A percentile compares a stretch with the other conserved stretches of the same genome.
Conservation (phyloP, 2,329 filamentous ascomycete species). For the Paraphaeosphaeria minitans region DNA sequence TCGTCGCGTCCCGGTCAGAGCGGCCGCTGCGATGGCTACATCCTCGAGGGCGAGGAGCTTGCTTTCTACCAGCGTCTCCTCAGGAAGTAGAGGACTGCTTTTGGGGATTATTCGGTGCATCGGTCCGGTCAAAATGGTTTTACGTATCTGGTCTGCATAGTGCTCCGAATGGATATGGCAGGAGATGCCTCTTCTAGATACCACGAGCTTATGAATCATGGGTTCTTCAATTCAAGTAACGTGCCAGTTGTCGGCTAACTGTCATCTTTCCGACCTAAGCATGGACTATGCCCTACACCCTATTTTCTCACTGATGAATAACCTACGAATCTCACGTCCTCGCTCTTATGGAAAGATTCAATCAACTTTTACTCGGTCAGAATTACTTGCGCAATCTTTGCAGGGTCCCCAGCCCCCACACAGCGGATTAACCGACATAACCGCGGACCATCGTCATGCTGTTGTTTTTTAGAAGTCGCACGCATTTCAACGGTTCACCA, state of each 20-base stretch:
- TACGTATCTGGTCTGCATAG: constrained; percentile 50
- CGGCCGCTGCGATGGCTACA: constrained; percentile 94
- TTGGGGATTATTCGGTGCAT: constrained; percentile 48
- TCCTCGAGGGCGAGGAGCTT: constrained; percentile 98
- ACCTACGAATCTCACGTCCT: not conserved
- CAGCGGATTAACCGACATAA: too few relatives aligned
- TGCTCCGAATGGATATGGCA: constrained; percentile 46
- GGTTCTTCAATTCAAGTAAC: constrained; percentile 39
- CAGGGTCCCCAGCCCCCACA: too few relatives aligned
- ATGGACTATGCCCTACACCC: too few relatives aligned
- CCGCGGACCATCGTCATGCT: too few relatives aligned
- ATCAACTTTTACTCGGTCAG: too few relatives aligned
- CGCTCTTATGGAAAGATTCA: too few relatives aligned
- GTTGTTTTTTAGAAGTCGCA: too few relatives aligned
- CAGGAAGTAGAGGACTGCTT: constrained; percentile 78
- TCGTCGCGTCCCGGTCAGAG: constrained; percentile 95
- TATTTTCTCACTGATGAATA: too few relatives aligned
- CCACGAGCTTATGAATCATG: constrained; percentile 46
- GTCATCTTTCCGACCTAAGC: not conserved
- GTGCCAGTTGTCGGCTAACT: constrained; percentile 6
- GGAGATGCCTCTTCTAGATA: constrained; percentile 47
- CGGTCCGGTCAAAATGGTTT: constrained; percentile 50
- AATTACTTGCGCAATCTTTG: too few relatives aligned
- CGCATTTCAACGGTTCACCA: too few relatives aligned
- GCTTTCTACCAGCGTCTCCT: constrained; percentile 99